Base-by-base conservation (phyloP, 345 rosid genomes). In the Eucalyptus virginea region DNA sequence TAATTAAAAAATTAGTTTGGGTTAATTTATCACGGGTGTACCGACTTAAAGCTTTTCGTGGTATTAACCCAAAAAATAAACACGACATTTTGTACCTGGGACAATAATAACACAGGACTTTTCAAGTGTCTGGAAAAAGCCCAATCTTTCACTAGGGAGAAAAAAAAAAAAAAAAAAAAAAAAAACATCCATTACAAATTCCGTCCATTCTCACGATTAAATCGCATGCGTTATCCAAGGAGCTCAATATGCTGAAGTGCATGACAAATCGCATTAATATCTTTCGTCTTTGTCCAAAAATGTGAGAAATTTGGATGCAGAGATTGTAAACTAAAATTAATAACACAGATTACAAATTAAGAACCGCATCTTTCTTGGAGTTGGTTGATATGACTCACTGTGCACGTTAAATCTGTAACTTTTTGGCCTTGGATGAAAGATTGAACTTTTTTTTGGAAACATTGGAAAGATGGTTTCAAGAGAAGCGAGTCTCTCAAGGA, bases 231-330 rank as follows among this genome's bases (percentile, higher is more conserved):
- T 58, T 3, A 58, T 26, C 65, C 14, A 58, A 11, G 65, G 65
- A 24, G 30, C 65, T 58, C 65, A 58, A n/a, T 24, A 26, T 60
- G 0, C 32, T 60, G n/a, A 60, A 28, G 67, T 60, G 67, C 67
- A 60, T 30, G 0, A 5, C 0, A 30, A 54, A 26, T 60, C 32
- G 4, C 32, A 11, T 0, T 60, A 62, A 62, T 30, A 28, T 62
- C 69, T n/a, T 5, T 30, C 17, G 69, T 12, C n/a, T 62, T 28
- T 11, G 16, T 62, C 32, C 2, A 28, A 62, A 12, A 62, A 28
- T 6, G 14, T 28, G 32, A 62, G 69, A 62, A 28, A 26, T 28
- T 62, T 62, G 69, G 69, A 26, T 11, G 28, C 67, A 28, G 16
- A 28, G 67, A 60, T 28, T 17, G 13, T 9, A 58, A 58, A 10